A percentile compares a stretch with the other conserved stretches of the same genome.
phyloP scores from a whole-genome alignment of 78 protist species.

The Dictyostelium firmibasis region DNA sequence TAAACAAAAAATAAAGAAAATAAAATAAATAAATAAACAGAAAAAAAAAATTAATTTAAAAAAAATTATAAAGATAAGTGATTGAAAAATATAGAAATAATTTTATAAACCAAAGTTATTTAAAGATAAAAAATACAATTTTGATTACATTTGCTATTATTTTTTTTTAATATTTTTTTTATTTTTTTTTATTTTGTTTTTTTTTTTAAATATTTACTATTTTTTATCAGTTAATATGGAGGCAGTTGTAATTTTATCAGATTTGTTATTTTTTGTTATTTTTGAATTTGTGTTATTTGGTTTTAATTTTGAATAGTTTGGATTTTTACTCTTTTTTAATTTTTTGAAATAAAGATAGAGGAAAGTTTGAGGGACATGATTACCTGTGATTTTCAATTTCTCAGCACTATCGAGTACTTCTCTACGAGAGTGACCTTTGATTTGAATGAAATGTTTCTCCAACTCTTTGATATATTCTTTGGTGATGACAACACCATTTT shows the following conservation, averaged over 20 bases:
- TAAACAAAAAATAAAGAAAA: not conserved
- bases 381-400: slow-evolving; percentile 51
- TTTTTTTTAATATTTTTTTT: not conserved
- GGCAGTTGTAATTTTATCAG: not conserved
- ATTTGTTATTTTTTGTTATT: not conserved
- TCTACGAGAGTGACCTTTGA: slow-evolving; percentile 63
- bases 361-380: slow-evolving; percentile 77
- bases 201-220: not conserved
- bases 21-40: not conserved
- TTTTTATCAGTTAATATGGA: not conserved
- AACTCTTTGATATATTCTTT: slow-evolving; percentile 72
- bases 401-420: slow-evolving; percentile 59
- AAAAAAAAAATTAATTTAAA: not conserved
- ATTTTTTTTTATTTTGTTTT: not conserved
- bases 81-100: too few relatives aligned
- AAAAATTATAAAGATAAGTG: too few relatives aligned
- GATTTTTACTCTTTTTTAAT: slow-evolving; percentile 49
- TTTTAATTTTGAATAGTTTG: slow-evolving; percentile 19
- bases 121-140: not conserved
- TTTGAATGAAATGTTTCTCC: slow-evolving; percentile 69
- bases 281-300: not conserved
- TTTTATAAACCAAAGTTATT: too few relatives aligned
- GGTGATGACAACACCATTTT: slow-evolving; percentile 58
- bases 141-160: not conserved
- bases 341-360: slow-evolving; percentile 66